These are phyloP conservation scores for Talaromyces sp. DNA, from an alignment of 2,329 filamentous ascomycete genomes.

Conservation along the genomic window DNA sequence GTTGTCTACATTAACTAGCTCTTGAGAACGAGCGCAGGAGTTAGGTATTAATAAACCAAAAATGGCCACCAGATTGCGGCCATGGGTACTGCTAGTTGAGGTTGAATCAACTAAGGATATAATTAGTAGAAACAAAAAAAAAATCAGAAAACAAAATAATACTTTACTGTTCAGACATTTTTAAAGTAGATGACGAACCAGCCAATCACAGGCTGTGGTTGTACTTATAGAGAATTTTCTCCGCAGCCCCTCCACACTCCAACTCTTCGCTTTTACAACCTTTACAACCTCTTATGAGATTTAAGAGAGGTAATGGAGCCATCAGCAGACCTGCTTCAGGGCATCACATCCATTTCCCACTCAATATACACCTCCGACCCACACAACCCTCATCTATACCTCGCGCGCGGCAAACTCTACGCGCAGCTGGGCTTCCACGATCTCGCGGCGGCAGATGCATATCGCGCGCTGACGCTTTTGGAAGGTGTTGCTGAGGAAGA, in stretches of 20 bases:
- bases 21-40: background rate
- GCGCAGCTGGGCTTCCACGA: slow-evolving; percentile 78
- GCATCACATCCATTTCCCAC: background rate
- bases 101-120: background rate
- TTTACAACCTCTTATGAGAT: background rate
- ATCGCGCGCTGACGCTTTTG: slow-evolving; percentile 77
- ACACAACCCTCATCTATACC: slow-evolving; percentile 36
- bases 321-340: background rate
- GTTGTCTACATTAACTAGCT: background rate
- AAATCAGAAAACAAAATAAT: background rate
- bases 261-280: background rate
- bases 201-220: background rate
- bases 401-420: slow-evolving; percentile 61
- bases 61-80: background rate
- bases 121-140: background rate
- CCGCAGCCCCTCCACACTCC: background rate
- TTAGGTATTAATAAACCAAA: background rate
- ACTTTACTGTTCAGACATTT: background rate
- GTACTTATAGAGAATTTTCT: slow-evolving; percentile 2
- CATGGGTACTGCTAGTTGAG: background rate
- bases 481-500: slow-evolving; percentile 64
- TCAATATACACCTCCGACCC: slow-evolving; percentile 20
- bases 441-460: slow-evolving; percentile 82
- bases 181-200: background rate
- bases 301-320: background rate